Evolutionary conservation across 495 filamentous ascomycete species (phyloP).

Genomic region (Cercophora newfieldiana): DNA sequence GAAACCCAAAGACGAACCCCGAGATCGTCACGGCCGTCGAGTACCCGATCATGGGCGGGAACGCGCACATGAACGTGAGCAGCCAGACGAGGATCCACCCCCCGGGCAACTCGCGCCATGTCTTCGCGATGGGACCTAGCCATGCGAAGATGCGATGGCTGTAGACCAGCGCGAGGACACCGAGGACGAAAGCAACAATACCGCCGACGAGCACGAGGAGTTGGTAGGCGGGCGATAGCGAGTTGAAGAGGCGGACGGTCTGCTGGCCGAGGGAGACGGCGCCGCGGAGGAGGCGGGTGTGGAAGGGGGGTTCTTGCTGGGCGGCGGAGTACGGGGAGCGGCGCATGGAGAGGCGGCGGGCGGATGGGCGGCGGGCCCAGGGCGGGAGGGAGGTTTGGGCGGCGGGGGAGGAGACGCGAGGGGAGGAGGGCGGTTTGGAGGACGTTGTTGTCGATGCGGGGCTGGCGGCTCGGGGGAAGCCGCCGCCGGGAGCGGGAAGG

Average conservation of each 20-base stretch:
- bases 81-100: constrained; percentile 83
- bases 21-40: constrained; percentile 80
- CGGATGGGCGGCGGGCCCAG: constrained; percentile 5
- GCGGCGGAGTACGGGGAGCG: constrained; percentile 20
- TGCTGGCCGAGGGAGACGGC: constrained; percentile 23
- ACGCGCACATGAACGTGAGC: constrained; percentile 73
- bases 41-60: constrained; percentile 92
- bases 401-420: constrained; percentile 17
- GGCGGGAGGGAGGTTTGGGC: constrained; percentile 13
- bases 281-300: constrained; percentile 22
- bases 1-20: constrained; percentile 93
- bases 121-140: constrained; percentile 66
- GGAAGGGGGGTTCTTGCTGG: constrained; percentile 1
- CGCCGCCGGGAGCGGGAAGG: neutral
- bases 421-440: constrained; percentile 1
- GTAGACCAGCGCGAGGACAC: constrained; percentile 66
- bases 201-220: constrained; percentile 54
- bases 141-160: constrained; percentile 73
- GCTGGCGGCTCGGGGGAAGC: neutral
- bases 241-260: constrained; percentile 32
- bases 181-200: constrained; percentile 51
- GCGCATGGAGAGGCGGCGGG: constrained; percentile 22
- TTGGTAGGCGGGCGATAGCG: constrained; percentile 61
- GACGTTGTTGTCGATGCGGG: neutral
- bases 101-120: constrained; percentile 66